Conservation (phyloP, 345 rosid species). For the Aegle marmelos region DNA sequence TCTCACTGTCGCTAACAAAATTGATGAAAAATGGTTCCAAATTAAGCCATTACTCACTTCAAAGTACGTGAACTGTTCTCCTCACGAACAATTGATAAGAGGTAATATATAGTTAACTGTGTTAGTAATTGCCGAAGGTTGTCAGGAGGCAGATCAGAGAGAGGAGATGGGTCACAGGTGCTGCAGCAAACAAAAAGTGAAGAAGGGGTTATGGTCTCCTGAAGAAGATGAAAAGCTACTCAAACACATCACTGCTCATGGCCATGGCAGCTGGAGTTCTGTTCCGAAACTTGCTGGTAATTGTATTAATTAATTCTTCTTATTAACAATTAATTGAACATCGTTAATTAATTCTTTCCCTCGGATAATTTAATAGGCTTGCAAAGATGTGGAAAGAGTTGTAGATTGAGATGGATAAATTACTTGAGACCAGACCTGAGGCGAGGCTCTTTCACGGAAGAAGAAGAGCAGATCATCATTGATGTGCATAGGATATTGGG, state of each 20-base stretch:
- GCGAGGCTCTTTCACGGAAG: slow-evolving; percentile 47
- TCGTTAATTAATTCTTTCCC: not conserved
- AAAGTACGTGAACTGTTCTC: not conserved
- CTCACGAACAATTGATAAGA: no score
- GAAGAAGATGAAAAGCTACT: slow-evolving; percentile 73
- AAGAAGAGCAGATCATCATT: slow-evolving; percentile 56
- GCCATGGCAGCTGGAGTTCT: slow-evolving; percentile 82
- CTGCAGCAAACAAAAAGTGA: slow-evolving; percentile 70
- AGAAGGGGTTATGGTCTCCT: slow-evolving; percentile 78
- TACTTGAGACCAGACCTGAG: slow-evolving; percentile 53
- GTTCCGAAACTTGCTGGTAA: slow-evolving; percentile 72
- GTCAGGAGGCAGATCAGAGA: not conserved
- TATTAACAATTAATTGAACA: no score
- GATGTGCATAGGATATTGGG: slow-evolving; percentile 63
- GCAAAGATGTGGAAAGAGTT: slow-evolving; percentile 65
- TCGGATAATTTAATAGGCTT: slow-evolving; percentile 31
- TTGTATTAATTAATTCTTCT: no score
- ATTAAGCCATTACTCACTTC: not conserved
- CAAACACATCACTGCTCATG: slow-evolving; percentile 52
- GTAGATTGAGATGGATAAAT: slow-evolving; percentile 65
- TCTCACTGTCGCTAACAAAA: not conserved
- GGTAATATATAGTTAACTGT: no score
- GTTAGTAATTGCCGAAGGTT: not conserved
- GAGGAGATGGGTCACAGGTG: slow-evolving; percentile 55
- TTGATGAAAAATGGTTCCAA: not conserved